Conservation (phyloP, 352 stramenopile species). For the Pythium dissotocum region DNA sequence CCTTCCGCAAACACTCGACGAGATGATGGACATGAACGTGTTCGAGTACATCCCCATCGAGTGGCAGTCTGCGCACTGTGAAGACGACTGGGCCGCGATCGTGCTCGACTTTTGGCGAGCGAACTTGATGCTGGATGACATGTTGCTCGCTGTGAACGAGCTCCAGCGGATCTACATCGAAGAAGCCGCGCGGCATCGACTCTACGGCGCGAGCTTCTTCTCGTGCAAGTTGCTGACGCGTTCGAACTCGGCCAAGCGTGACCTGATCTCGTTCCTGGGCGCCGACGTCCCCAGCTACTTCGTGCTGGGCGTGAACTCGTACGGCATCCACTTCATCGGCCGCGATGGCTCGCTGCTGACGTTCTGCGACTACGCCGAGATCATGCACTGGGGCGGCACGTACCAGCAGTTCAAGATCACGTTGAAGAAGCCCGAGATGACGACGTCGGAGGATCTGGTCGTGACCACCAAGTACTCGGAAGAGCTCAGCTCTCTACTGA, state of each 20-base stretch:
- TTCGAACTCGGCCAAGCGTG: constrained; percentile 18
- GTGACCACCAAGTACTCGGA: constrained; percentile 71
- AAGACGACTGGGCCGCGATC: constrained; percentile 80
- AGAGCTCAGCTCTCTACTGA: constrained; percentile 58
- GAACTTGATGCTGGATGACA: constrained; percentile 52
- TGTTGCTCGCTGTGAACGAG: constrained; percentile 35
- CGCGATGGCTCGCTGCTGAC: constrained; percentile 61
- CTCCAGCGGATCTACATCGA: constrained; percentile 88
- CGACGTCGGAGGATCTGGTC: constrained; percentile 55
- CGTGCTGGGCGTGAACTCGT: constrained; percentile 87
- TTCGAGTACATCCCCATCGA: constrained; percentile 85
- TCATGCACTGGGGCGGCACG: constrained; percentile 52
- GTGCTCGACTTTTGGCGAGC: constrained; percentile 61
- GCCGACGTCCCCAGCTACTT: constrained; percentile 84
- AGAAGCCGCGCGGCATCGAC: constrained; percentile 69
- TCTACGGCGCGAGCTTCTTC: constrained; percentile 92
- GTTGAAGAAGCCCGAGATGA: constrained; percentile 43
- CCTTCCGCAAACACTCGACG: constrained; percentile 51
- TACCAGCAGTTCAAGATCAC: constrained; percentile 75
- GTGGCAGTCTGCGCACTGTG: constrained; percentile 68
- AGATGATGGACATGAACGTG: constrained; percentile 70
- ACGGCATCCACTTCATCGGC: constrained; percentile 91
- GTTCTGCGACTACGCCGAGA: constrained; percentile 68
- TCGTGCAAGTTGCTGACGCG: constrained; percentile 63
- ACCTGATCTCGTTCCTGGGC: constrained; percentile 31